These are phyloP conservation scores for Aspergillus wentii DNA, from an alignment of 495 filamentous ascomycete genomes.

Conservation along the genomic window DNA sequence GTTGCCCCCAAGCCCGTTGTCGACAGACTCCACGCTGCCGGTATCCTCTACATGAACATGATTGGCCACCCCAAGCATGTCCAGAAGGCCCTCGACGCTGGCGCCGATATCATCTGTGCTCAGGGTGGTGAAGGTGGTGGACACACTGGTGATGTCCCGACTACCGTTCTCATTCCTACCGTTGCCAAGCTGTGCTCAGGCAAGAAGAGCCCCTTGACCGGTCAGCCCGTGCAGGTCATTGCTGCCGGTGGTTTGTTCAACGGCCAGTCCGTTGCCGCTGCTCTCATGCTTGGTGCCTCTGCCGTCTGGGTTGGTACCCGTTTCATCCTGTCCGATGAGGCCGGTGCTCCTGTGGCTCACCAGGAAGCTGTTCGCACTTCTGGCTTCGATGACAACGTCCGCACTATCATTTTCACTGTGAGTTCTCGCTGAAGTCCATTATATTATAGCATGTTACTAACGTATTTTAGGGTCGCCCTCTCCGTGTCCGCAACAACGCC, in stretches of 20 bases:
- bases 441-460: conserved; percentile 14
- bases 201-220: conserved; percentile 81
- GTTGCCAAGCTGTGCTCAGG: conserved; percentile 79
- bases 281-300: conserved; percentile 86
- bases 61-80: conserved; percentile 99
- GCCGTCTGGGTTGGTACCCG: conserved; percentile 96
- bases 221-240: conserved; percentile 79
- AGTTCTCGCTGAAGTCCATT: conserved; percentile 7
- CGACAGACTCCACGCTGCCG: conserved; percentile 78
- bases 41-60: conserved; percentile 99
- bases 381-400: conserved; percentile 89
- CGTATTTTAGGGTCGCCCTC: conserved; percentile 65
- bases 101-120: conserved; percentile 87
- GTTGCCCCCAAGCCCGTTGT: conserved; percentile 87
- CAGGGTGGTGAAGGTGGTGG: conserved; percentile 91
- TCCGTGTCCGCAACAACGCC: conserved; percentile 85
- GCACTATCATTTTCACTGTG: conserved; percentile 95
- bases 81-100: conserved; percentile 82
- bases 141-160: conserved; percentile 88
- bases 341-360: conserved; percentile 87
- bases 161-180: conserved; percentile 82
- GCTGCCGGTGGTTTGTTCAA: conserved; percentile 94
- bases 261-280: conserved; percentile 82
- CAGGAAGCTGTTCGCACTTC: conserved; percentile 94
- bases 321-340: conserved; percentile 91